Evolutionary conservation across 2,329 filamentous ascomycete genomes (phyloP).

Genomic region (Monilinia vaccinii-corymbosi): DNA sequence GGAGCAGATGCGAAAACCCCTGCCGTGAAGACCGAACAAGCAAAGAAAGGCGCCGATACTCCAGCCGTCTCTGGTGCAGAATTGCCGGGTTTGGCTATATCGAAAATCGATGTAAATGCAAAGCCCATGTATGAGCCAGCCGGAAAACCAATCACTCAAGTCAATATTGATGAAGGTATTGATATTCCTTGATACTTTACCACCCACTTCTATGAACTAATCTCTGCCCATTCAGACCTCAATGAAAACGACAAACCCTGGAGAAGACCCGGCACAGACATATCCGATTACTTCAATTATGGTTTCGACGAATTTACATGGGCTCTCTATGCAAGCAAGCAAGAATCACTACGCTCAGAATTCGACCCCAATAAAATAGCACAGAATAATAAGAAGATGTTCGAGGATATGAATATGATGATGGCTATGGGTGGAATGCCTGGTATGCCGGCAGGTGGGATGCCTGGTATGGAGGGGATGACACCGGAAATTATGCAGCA

Average conservation of each 20-base stretch:
- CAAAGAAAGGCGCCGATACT: constrained; percentile 24
- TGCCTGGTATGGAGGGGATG: constrained; percentile 54
- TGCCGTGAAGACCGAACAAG: constrained; percentile 39
- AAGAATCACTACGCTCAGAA: constrained; percentile 68
- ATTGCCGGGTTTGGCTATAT: constrained; percentile 60
- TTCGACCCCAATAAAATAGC: constrained; percentile 59
- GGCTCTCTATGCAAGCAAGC: constrained; percentile 87
- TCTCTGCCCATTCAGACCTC: constrained; percentile 40
- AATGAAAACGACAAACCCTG: constrained; percentile 84
- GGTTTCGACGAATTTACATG: constrained; percentile 98
- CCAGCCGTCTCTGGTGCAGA: constrained; percentile 38
- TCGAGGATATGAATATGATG: constrained; percentile 63
- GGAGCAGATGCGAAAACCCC: constrained; percentile 40
- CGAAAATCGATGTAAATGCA: constrained; percentile 74
- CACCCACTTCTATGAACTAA: background rate
- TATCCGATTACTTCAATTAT: constrained; percentile 98
- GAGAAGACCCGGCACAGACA: constrained; percentile 87
- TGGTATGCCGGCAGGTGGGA: constrained; percentile 33
- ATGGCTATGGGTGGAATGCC: constrained; percentile 46
- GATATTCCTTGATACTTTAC: background rate
- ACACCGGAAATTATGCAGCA: constrained; percentile 57
- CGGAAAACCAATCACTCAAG: constrained; percentile 71
- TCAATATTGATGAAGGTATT: constrained; percentile 62
- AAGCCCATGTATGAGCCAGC: constrained; percentile 70
- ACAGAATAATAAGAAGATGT: constrained; percentile 67